Evolutionary conservation across 2,329 filamentous ascomycete genomes (phyloP), one percentile per base, ranked within the genome.

Genomic region (Alternaria ventricosa): DNA sequence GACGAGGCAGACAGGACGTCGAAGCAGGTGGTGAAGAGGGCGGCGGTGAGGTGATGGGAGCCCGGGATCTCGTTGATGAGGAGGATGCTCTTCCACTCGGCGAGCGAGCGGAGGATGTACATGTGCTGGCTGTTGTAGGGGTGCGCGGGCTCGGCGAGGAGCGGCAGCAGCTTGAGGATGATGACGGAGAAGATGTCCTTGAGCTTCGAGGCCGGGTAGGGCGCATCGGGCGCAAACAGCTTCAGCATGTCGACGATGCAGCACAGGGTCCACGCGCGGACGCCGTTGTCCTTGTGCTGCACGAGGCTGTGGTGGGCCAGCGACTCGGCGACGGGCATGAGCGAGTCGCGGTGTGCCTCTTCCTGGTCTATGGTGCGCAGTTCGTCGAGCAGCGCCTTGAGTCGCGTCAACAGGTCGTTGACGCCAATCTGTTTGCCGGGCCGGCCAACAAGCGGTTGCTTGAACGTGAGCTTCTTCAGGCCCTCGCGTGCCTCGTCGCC

Each of bases 101-200:
- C 90, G 28, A 99, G 87, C 18, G 94, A 97, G 65, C 90, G 89
- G 64, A 99, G 85, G 66, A 97, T 92, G 76, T 96, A 96, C 81
- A 96, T 90, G 82, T 99, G 93, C 80, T 98, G 94, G 66, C 89
- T 90, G 80, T 97, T 95, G 84, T 97, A 98, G 10, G 94, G 90
- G 78, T 97, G 91, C 43, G 90, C 90, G 12, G 94, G 93, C 74
- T 97, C 91, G 74, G 93, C 91, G 25, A 98, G 88, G 49, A 93
- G 89, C 50, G 94, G 94, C 49, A 98, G 86, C 69, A 97, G 91
- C 53, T 90, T 90, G 61, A 89, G 90, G 71, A 97, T 88, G 77
- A 97, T 93, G 65, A 97, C 88, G 27, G 90, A 91, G 83, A 98
- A 99, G 78, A 98, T 95, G 82, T 97, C 94, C 93, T 97, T 97